phyloP scores from a whole-genome alignment of 1,284 basidiomycete species.

The Melampsora abietis-canadensis region DNA sequence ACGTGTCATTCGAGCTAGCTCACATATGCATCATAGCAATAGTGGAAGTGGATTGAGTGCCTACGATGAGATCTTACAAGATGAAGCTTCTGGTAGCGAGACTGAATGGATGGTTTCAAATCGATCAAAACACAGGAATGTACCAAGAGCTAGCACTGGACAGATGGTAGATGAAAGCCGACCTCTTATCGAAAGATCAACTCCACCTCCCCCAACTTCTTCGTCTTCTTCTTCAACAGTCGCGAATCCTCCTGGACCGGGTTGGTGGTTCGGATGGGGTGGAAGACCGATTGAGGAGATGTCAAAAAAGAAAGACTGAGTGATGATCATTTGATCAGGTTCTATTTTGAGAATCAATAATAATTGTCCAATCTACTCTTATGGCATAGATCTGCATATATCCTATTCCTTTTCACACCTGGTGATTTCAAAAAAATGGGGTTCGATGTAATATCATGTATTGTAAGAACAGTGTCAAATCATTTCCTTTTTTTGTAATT shows the following conservation, averaged over 20 bases:
- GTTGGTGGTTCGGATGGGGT: slow-evolving; percentile 5
- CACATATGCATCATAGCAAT: background rate
- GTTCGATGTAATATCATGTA: too few relatives aligned
- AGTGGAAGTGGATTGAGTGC: slow-evolving; percentile 15
- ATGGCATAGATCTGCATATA: too few relatives aligned
- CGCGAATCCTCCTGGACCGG: background rate
- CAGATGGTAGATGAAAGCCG: background rate
- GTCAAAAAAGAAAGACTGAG: background rate
- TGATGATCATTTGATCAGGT: background rate
- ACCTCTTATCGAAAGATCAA: background rate
- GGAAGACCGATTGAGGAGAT: background rate
- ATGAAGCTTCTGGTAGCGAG: slow-evolving; percentile 42
- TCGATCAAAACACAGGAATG: background rate
- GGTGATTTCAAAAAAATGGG: too few relatives aligned
- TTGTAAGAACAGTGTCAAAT: too few relatives aligned
- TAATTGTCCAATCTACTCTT: too few relatives aligned
- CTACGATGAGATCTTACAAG: slow-evolving; percentile 35
- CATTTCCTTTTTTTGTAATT: too few relatives aligned
- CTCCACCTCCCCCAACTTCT: background rate
- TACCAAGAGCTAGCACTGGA: background rate
- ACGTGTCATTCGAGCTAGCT: background rate
- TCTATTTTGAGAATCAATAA: too few relatives aligned
- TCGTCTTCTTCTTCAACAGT: background rate
- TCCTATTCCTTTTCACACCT: too few relatives aligned
- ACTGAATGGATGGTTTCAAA: slow-evolving; percentile 19